phyloP scores from a whole-genome alignment of 2,329 filamentous ascomycete genomes.

The Zymoseptoria crescenta region DNA sequence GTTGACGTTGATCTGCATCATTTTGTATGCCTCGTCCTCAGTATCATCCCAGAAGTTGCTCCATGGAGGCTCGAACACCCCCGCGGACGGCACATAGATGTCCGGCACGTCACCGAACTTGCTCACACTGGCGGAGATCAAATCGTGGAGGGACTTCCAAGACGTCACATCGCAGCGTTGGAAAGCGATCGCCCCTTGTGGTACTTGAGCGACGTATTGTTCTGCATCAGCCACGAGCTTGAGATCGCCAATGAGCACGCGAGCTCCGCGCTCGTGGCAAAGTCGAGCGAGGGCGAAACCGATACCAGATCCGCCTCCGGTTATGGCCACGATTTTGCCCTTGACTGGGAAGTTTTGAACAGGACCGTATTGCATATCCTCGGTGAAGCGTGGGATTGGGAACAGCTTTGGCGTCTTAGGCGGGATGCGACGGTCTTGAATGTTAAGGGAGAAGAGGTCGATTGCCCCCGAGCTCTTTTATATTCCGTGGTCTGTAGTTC shows the following conservation, averaged over 20 bases:
- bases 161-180: conserved; percentile 16
- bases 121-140: conserved; percentile 15
- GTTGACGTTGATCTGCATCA: conserved; percentile 15
- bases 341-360: conserved; percentile 16
- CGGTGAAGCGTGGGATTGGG: background rate
- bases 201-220: conserved; percentile 4
- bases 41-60: conserved; percentile 15
- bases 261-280: conserved; percentile 14
- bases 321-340: conserved; percentile 15
- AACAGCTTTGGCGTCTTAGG: background rate
- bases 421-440: no score
- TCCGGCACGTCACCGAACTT: conserved; percentile 15
- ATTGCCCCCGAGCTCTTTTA: background rate
- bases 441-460: background rate
- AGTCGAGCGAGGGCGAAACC: conserved; percentile 13
- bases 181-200: conserved; percentile 3
- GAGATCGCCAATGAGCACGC: conserved; percentile 16
- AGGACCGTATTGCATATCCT: conserved; percentile 16
- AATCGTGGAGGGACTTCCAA: conserved; percentile 14
- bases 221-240: conserved; percentile 15
- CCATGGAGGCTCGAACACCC: conserved; percentile 13
- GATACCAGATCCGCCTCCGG: conserved; percentile 15
- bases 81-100: conserved; percentile 14
- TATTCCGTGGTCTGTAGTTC: background rate
- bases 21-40: conserved; percentile 14